Evolutionary conservation across 352 stramenopile species (phyloP).

Genomic region (Pythium volutum): DNA sequence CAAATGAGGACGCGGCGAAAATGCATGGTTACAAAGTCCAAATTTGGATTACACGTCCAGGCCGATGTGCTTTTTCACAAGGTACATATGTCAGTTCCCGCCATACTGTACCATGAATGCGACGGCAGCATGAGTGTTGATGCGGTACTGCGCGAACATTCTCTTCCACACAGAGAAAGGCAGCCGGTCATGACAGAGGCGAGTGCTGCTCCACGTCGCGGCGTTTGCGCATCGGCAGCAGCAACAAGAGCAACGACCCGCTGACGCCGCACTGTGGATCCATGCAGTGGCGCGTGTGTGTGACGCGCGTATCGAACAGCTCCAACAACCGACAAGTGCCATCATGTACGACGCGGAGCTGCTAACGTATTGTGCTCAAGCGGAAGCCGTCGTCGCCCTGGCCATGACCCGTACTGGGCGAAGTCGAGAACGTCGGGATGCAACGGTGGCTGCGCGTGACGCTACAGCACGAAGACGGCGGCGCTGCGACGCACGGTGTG

Average conservation of each 20-base stretch:
- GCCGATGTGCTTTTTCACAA: no score
- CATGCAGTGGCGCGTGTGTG: slow-evolving; percentile 50
- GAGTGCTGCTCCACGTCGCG: slow-evolving; percentile 44
- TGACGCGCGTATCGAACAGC: slow-evolving; percentile 43
- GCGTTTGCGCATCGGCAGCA: slow-evolving; percentile 56
- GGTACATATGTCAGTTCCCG: no score
- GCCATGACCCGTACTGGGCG: slow-evolving; percentile 62
- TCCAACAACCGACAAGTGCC: slow-evolving; percentile 13
- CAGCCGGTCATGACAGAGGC: slow-evolving; percentile 11
- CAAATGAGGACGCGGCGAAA: no score
- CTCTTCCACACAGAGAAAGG: background rate
- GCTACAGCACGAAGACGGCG: slow-evolving; percentile 47
- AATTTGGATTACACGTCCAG: no score
- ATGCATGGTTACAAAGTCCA: no score
- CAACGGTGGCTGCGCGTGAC: slow-evolving; percentile 45
- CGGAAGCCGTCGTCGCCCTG: slow-evolving; percentile 39
- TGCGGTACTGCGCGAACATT: background rate
- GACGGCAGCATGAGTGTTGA: slow-evolving; percentile 6
- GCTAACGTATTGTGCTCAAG: background rate
- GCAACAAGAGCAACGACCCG: background rate
- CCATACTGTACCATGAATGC: background rate
- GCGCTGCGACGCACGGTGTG: slow-evolving; percentile 11
- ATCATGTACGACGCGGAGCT: background rate
- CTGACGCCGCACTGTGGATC: slow-evolving; percentile 29
- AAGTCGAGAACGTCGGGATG: slow-evolving; percentile 53